These are phyloP conservation scores for Cytauxzoon felis DNA, from an alignment of 169 alveolate genomes.

Conservation along the genomic window DNA sequence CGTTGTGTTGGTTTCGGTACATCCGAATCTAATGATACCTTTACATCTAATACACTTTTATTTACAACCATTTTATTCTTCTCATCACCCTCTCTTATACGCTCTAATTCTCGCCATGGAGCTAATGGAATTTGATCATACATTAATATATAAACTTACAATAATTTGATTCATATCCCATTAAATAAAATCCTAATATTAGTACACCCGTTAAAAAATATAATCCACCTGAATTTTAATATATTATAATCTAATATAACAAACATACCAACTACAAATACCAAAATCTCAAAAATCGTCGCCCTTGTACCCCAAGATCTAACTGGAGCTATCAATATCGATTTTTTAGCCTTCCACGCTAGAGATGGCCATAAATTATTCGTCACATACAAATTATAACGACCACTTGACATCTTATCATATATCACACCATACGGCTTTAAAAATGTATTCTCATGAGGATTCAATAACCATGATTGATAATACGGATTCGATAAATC, in stretches of 20 bases:
- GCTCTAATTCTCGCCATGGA: slow-evolving; percentile 48
- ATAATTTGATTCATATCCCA: slow-evolving; percentile 10
- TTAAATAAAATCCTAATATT: slow-evolving; percentile 11
- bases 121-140: not conserved
- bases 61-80: not conserved
- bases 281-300: slow-evolving; percentile 20
- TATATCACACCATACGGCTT: slow-evolving; percentile 57
- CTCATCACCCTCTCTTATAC: slow-evolving; percentile 9
- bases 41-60: slow-evolving; percentile 5
- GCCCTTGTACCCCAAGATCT: slow-evolving; percentile 43
- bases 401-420: slow-evolving; percentile 16
- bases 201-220: slow-evolving; percentile 38
- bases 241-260: not conserved
- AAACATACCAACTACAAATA: slow-evolving; percentile 2
- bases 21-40: not conserved
- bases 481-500: slow-evolving; percentile 39
- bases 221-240: slow-evolving; percentile 9
- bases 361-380: slow-evolving; percentile 57
- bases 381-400: slow-evolving; percentile 36
- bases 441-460: slow-evolving; percentile 34
- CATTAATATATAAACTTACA: slow-evolving; percentile 4
- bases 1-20: slow-evolving; percentile 5
- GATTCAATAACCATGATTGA: slow-evolving; percentile 51
- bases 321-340: slow-evolving; percentile 28
- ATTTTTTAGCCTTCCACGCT: slow-evolving; percentile 47